These are phyloP conservation scores for Candida peoriensis DNA, from an alignment of 805 yeast species.

Conservation along the genomic window DNA sequence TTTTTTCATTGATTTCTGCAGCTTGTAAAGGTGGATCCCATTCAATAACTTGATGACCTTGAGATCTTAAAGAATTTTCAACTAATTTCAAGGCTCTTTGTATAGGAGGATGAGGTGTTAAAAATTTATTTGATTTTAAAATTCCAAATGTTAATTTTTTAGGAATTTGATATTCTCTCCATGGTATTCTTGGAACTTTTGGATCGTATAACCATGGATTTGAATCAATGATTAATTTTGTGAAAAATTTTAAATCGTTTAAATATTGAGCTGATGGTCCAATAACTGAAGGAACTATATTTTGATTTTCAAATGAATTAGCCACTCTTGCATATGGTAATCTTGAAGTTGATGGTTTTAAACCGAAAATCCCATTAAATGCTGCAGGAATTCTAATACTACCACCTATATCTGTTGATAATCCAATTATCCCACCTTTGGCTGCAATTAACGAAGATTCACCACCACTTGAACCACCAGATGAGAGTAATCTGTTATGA, in stretches of 20 bases:
- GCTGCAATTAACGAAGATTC: constrained; percentile 59
- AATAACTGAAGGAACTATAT: constrained; percentile 53
- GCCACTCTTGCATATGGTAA: constrained; percentile 27
- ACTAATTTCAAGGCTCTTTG: constrained; percentile 36
- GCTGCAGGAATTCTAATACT: constrained; percentile 66
- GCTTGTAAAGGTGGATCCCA: constrained; percentile 33
- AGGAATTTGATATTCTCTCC: constrained; percentile 31
- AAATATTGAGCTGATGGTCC: constrained; percentile 66
- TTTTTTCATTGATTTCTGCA: constrained; percentile 20
- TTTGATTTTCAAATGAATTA: constrained; percentile 10
- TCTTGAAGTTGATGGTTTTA: constrained; percentile 57
- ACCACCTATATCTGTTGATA: constrained; percentile 71
- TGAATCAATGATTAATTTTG: constrained; percentile 42
- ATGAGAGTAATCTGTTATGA: constrained; percentile 47
- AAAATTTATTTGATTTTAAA: constrained; percentile 33
- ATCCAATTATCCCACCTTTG: constrained; percentile 55
- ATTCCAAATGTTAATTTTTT: constrained; percentile 40
- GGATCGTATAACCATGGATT: constrained; percentile 58
- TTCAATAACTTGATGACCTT: constrained; percentile 40
- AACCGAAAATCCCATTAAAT: constrained; percentile 51
- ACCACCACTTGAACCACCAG: constrained; percentile 72
- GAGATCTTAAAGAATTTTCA: constrained; percentile 20
- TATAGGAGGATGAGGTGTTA: constrained; percentile 53
- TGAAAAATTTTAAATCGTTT: constrained; percentile 62
- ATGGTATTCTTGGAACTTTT: constrained; percentile 44